Evolutionary conservation across 2,329 filamentous ascomycete genomes (phyloP).

Genomic region (Aureobasidium sp.): DNA sequence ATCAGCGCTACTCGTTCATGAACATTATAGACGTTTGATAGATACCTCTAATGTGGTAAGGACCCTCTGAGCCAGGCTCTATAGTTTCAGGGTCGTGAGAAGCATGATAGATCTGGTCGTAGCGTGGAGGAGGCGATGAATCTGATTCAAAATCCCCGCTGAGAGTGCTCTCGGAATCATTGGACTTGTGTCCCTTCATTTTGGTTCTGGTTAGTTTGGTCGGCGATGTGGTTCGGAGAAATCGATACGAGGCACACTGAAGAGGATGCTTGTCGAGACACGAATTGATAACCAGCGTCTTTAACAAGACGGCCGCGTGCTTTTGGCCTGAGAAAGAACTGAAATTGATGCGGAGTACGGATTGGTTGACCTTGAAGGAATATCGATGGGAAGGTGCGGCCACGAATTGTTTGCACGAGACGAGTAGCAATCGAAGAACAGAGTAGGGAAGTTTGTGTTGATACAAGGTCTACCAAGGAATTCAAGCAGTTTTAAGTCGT

Average conservation of each 20-base stretch:
- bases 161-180: neutral
- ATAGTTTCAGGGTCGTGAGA: neutral
- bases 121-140: neutral
- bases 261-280: neutral
- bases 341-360: no score
- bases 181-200: neutral
- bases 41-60: conserved; percentile 1
- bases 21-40: neutral
- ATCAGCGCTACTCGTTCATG: neutral
- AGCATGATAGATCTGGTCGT: neutral
- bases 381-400: neutral
- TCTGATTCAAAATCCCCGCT: neutral
- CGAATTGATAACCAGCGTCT: no score
- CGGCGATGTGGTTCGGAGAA: neutral
- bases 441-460: neutral
- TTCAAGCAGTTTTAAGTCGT: neutral
- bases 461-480: neutral
- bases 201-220: neutral
- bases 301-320: no score
- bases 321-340: no score
- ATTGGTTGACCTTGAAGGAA: neutral
- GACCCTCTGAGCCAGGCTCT: neutral
- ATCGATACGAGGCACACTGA: neutral
- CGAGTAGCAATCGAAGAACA: neutral
- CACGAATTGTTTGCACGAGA: neutral